Conservation (phyloP, 2,329 filamentous ascomycete genomes). For the Colletotrichum viniferum region DNA sequence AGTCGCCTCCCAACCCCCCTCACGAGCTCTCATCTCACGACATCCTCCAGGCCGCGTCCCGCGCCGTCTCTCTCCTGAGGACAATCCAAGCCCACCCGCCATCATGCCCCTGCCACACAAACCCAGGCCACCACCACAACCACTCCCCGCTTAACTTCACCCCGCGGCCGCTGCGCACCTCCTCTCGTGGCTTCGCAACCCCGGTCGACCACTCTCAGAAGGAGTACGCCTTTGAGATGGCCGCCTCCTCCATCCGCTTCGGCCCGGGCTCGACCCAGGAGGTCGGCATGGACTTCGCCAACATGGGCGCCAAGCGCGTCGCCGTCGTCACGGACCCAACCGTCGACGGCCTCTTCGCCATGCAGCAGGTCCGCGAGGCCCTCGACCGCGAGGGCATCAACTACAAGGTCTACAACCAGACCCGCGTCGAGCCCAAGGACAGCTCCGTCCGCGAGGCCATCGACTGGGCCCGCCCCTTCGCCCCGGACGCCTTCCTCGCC, state of each 20-base stretch:
- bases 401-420: conserved; percentile 81
- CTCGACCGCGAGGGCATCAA: conserved; percentile 78
- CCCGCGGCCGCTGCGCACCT: conserved; percentile 38
- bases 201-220: conserved; percentile 69
- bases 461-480: conserved; percentile 78
- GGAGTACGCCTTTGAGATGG: conserved; percentile 99
- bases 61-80: conserved; percentile 76
- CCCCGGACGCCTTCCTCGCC: conserved; percentile 88
- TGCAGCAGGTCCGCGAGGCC: conserved; percentile 86
- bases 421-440: conserved; percentile 91
- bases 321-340: conserved; percentile 90
- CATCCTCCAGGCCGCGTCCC: conserved; percentile 55
- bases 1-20: neutral
- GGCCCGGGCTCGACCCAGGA: conserved; percentile 93
- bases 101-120: conserved; percentile 90
- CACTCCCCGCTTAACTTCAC: conserved; percentile 63
- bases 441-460: conserved; percentile 91
- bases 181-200: conserved; percentile 61
- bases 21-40: neutral
- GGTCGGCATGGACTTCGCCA: conserved; percentile 96
- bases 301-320: conserved; percentile 85
- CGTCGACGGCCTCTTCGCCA: conserved; percentile 82
- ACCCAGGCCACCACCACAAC: conserved; percentile 78
- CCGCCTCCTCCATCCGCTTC: conserved; percentile 91
- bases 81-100: conserved; percentile 92